Evolutionary conservation across 2,329 filamentous ascomycete species (phyloP).

Genomic region (Diaporthe eres): DNA sequence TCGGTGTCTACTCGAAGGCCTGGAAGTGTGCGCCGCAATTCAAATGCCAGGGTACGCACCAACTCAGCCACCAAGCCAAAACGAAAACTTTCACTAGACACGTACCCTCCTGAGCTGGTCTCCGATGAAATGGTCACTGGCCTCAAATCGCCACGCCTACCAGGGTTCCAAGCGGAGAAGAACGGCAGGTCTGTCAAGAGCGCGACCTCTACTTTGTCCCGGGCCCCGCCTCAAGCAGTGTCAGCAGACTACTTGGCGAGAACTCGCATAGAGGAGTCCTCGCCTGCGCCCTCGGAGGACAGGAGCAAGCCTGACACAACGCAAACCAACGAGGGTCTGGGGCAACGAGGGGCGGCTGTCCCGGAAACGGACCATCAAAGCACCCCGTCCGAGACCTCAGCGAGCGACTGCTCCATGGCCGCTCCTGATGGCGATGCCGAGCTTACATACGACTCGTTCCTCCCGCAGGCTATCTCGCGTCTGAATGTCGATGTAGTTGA

Average conservation of each 20-base stretch:
- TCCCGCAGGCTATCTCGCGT: conserved; percentile 70
- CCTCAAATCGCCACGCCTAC: conserved; percentile 50
- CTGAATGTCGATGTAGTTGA: conserved; percentile 70
- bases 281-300: conserved; percentile 31
- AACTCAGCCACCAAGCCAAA: conserved; percentile 49
- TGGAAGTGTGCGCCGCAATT: conserved; percentile 48
- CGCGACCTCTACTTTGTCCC: conserved; percentile 45
- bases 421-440: conserved; percentile 45
- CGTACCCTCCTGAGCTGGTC: conserved; percentile 47
- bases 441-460: conserved; percentile 51
- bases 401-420: conserved; percentile 37
- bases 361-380: conserved; percentile 41
- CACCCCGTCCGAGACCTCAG: conserved; percentile 42
- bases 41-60: conserved; percentile 52
- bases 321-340: not conserved
- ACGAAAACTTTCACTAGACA: conserved; percentile 52
- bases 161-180: conserved; percentile 45
- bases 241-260: conserved; percentile 51
- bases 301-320: conserved; percentile 42
- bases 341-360: not conserved
- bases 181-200: conserved; percentile 45
- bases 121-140: conserved; percentile 50
- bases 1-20: conserved; percentile 41
- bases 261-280: conserved; percentile 34
- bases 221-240: conserved; percentile 53